phyloP scores from a whole-genome alignment of 371 early-diverging fungal genomes.

The Rhizopus sp. region DNA sequence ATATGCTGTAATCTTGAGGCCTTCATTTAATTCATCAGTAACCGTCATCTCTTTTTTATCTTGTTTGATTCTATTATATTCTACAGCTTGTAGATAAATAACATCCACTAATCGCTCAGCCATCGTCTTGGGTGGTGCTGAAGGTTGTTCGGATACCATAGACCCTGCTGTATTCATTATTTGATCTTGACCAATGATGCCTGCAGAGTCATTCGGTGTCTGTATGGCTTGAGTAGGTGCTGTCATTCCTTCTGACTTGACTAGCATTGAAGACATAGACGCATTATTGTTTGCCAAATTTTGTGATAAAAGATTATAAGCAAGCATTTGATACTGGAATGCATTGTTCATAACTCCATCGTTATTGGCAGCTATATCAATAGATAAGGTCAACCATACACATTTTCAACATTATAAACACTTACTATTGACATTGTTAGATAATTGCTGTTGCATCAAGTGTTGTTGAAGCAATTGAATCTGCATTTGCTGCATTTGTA shows the following conservation, averaged over 20 bases:
- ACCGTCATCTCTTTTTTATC: conserved; percentile 2
- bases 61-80: conserved; percentile 22
- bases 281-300: conserved; percentile 13
- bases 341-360: conserved; percentile 9
- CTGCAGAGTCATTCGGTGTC: too few species aligned
- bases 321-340: conserved; percentile 35
- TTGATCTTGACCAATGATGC: background rate
- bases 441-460: conserved; percentile 26
- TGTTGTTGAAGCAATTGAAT: conserved; percentile 31
- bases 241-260: too few species aligned
- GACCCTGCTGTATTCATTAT: background rate
- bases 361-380: background rate
- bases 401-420: background rate
- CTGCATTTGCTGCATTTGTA: conserved; percentile 47
- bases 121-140: conserved; percentile 33
- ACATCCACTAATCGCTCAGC: conserved; percentile 44
- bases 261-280: background rate
- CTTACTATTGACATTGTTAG: background rate
- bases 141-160: background rate
- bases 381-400: background rate
- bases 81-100: conserved; percentile 38
- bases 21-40: background rate
- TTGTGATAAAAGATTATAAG: conserved; percentile 26
- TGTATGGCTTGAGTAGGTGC: too few species aligned
- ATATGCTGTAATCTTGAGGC: conserved; percentile 10